Base-by-base conservation (phyloP, 2,329 filamentous ascomycete genomes). In the Fusarium veterinarium region DNA sequence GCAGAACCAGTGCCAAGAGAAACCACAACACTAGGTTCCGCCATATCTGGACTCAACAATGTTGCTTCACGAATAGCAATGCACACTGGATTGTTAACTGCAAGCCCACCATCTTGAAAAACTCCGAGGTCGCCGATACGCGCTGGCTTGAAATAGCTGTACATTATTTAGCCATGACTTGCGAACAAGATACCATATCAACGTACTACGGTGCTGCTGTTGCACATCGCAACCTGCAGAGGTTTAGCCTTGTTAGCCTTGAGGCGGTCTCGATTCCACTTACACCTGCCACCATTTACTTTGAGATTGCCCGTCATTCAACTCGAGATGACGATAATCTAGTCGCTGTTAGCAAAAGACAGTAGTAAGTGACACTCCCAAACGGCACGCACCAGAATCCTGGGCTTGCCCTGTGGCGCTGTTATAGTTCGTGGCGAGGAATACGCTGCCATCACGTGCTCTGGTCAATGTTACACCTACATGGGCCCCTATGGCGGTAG, bases 71-170 rank as follows among this genome's bases (percentile, higher is more conserved):
- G 45, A 19, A 75, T n/a, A 16, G 69, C 64, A 31, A 76, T 76
- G 13, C 49, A 66, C 19, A 63, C 69, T 4, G 66, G 74, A 52
- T 76, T 76, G 52, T 76, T 76, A 37, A 61, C 62, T 17, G 72
- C 65, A 16, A 76, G 45, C 8, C 74, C 66, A 25, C 74, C 68
- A 52, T 76, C 73, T 45, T 76, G 66, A 28, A 76, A 71, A 7
- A 49, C 57, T 37, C 56, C 68, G 17, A 62, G 52, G 25, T 56
- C 48, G 20, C 64, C 44, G 30, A 76, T 68, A 59, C 60, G 33
- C 41, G 46, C 19, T 30, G 64, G 53, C 31, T 53, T 61, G 45
- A 72, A 74, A 42, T 72, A 74, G 28, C 72, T 74, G 33, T 30
- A 30, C 33, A 57, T 58, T 3, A 45, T 46, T 58, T 38, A 58